Evolutionary conservation across 352 stramenopile species (phyloP), one percentile per base, ranked within the genome.

Genomic region (Phytophthora pinifolia): DNA sequence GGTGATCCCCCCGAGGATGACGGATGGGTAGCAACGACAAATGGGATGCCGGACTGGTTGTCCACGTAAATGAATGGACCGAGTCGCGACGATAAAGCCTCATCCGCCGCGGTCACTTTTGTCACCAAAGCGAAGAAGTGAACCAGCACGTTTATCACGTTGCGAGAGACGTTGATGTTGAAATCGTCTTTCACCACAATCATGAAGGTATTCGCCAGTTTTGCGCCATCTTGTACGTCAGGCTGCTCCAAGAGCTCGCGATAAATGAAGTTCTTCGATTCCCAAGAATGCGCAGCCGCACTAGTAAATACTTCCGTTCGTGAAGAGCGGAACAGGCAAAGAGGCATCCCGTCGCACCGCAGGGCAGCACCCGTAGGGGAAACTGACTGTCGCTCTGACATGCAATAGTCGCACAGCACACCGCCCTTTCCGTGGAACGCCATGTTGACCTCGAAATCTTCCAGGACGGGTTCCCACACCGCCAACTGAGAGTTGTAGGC

Each of bases 21-120:
- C 27, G 70, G 66, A 39, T 87, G 74, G 4, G 72, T 83, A n/a
- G 84, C 84, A 8, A 89, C 73, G n/a, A 86, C 56, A 60, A 94
- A 90, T 18, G 77, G 77, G 45, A 94, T 92, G 9, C 84, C 84
- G 2, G 82, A 90, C 41, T 94, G 82, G 42, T 94, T 94, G 44
- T 94, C 84, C 6, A 94, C 80, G 48, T 94, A 94, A 43, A 94
- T 89, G 53, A 86, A 91, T 15, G 82, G 79, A 1, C 84, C 84
- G 22, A 94, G 78, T 7, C 76, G 78, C 8, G 72, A 68, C 32
- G 56, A 62, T 25, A 78, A 57, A 12, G 58, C 65, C 45, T 85
- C 70, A 15, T 76, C 60, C 33, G 65, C 49, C 15, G 65, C 47
- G 10, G 66, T 78, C 15, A 72, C 76, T 51, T 84, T 87, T n/a